These are phyloP conservation scores for Penicillium sp. DNA, from an alignment of 2,329 filamentous ascomycete species.

Conservation along the genomic window DNA sequence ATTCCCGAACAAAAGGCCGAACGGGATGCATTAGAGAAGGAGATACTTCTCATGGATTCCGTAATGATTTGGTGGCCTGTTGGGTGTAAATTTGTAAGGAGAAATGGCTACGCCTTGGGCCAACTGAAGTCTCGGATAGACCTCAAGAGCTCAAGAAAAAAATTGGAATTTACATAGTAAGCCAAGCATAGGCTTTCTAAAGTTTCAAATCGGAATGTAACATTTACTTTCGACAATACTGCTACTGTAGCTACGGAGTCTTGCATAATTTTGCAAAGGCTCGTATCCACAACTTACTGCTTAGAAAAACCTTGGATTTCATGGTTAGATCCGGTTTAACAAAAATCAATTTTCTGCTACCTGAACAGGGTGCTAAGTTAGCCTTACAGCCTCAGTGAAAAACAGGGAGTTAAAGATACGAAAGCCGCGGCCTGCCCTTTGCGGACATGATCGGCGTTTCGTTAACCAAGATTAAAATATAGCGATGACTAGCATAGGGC, in stretches of 20 bases:
- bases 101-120: slow-evolving; percentile 4
- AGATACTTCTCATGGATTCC: not conserved
- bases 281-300: not conserved
- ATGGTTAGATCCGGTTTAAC: not conserved
- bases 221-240: not conserved
- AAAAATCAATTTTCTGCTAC: not conserved
- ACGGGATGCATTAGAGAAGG: not conserved
- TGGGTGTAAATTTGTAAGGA: slow-evolving; percentile 8
- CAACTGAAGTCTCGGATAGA: not conserved
- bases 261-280: no score
- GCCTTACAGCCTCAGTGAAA: not conserved
- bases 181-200: not conserved
- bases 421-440: not conserved
- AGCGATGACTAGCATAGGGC: no score
- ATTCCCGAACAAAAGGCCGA: not conserved
- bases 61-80: slow-evolving; percentile 6
- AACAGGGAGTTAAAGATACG: not conserved
- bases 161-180: not conserved
- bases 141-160: no score
- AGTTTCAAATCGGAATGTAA: not conserved
- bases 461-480: no score
- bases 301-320: no score
- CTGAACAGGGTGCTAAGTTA: not conserved
- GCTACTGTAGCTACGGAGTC: not conserved
- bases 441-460: not conserved